phyloP scores from a whole-genome alignment of 2,329 filamentous ascomycete species.

The Fusarium tuaranense region DNA sequence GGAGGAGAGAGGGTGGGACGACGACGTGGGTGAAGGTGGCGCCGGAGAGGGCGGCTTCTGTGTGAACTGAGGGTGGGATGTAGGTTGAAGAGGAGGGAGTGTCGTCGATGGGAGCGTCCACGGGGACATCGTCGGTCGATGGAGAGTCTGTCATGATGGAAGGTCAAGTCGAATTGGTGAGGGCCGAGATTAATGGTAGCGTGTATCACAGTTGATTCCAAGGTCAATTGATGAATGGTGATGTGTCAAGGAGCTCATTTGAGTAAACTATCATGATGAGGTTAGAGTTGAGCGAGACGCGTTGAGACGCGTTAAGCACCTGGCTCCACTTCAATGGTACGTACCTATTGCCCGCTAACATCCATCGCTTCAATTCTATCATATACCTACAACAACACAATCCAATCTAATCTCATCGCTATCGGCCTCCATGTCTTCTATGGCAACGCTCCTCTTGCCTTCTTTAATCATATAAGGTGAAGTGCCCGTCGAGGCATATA shows the following conservation, averaged over 20 bases:
- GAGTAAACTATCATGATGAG: conserved; percentile 1
- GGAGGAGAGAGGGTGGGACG: conserved; percentile 71
- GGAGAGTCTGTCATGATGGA: conserved; percentile 55
- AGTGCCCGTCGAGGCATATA: background rate
- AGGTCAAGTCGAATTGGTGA: background rate
- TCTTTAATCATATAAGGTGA: background rate
- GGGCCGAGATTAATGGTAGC: background rate
- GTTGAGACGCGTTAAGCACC: conserved; percentile 37
- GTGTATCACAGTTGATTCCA: background rate
- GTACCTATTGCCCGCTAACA: background rate
- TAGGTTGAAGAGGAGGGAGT: conserved; percentile 54
- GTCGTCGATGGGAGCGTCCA: conserved; percentile 30
- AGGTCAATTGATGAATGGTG: conserved; percentile 1
- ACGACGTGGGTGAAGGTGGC: conserved; percentile 77
- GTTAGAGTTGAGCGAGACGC: conserved; percentile 24
- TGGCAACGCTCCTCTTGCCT: background rate
- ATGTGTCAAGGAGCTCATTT: background rate
- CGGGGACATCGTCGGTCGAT: conserved; percentile 50
- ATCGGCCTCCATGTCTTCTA: background rate
- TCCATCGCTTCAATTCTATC: background rate
- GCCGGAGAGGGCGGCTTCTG: conserved; percentile 68
- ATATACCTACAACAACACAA: background rate
- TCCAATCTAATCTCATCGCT: background rate
- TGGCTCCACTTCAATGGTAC: background rate
- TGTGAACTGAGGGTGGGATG: conserved; percentile 77